A percentile compares a stretch with the other conserved stretches of the same genome.
Conservation (phyloP, 75 land plant genomes). For the Pinus taeda region DNA sequence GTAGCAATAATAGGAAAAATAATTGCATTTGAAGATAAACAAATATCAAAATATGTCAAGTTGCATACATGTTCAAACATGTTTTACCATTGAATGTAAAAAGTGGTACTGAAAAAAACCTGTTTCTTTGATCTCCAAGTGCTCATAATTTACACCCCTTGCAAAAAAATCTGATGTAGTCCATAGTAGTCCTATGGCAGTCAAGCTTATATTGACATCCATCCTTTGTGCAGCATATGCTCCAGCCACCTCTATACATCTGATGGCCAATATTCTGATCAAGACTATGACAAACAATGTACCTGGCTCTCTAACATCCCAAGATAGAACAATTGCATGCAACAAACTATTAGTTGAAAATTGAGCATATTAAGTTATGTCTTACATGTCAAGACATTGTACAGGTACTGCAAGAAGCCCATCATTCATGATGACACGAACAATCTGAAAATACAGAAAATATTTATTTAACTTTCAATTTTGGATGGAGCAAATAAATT, state of each 20-base stretch:
- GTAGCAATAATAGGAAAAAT: neutral
- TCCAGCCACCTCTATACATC: conserved; percentile 95
- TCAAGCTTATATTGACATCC: conserved; percentile 97
- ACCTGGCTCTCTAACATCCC: neutral
- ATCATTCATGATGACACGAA: conserved; percentile 97
- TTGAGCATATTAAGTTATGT: neutral
- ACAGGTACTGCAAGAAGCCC: conserved; percentile 82
- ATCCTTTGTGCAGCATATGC: conserved; percentile 90
- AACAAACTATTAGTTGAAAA: neutral
- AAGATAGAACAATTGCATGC: neutral
- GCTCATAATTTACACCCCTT: conserved; percentile 52
- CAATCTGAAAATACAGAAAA: conserved; percentile 47
- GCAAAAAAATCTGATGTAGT: conserved; percentile 93
- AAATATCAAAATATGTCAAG: neutral
- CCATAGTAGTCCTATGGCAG: conserved; percentile 96
- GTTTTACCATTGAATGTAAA: neutral
- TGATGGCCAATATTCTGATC: conserved; percentile 21
- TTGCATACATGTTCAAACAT: neutral
- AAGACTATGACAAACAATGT: neutral
- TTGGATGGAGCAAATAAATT: neutral
- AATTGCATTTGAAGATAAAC: neutral
- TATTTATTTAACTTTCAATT: neutral
- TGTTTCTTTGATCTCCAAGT: conserved; percentile 28
- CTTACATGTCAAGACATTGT: conserved; percentile 84
- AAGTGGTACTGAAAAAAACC: conserved; percentile 16